A percentile compares a stretch with the other conserved stretches of the same genome.
These are phyloP conservation scores for Sarcodon aspratus DNA, from an alignment of 768 basidiomycete genomes.

Conservation along the genomic window DNA sequence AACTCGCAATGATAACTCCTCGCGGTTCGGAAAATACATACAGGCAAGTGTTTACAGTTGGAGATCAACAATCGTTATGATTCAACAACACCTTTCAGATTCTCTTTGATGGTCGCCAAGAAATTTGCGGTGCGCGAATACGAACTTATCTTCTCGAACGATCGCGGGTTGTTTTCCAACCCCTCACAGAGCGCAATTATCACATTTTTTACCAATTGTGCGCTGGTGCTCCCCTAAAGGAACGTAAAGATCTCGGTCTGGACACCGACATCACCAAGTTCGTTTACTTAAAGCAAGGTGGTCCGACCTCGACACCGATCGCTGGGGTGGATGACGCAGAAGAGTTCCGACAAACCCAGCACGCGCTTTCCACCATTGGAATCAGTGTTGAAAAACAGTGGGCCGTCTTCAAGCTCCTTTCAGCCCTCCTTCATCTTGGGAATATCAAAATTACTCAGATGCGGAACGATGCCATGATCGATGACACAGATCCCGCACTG, in stretches of 20 bases:
- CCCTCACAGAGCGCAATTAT: slow-evolving; percentile 94
- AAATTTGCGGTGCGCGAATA: slow-evolving; percentile 98
- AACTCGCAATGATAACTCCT: slow-evolving; percentile 97
- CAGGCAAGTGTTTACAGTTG: slow-evolving; percentile 51
- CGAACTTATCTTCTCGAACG: slow-evolving; percentile 97
- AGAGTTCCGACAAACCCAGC: slow-evolving; percentile 89
- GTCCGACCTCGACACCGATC: slow-evolving; percentile 78
- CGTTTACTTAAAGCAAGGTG: slow-evolving; percentile 88
- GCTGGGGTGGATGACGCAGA: slow-evolving; percentile 91
- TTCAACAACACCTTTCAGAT: slow-evolving; percentile 44
- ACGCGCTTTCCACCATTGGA: slow-evolving; percentile 92
- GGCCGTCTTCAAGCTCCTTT: slow-evolving; percentile 92
- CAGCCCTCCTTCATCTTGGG: slow-evolving; percentile 92
- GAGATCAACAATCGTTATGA: neutral
- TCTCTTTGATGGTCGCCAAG: slow-evolving; percentile 89
- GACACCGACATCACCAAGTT: slow-evolving; percentile 82
- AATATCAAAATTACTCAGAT: slow-evolving; percentile 85
- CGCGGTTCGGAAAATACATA: slow-evolving; percentile 98
- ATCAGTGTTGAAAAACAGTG: slow-evolving; percentile 97
- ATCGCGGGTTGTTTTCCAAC: slow-evolving; percentile 95
- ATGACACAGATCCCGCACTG: slow-evolving; percentile 74
- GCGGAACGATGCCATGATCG: slow-evolving; percentile 74
- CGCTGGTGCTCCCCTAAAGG: slow-evolving; percentile 89
- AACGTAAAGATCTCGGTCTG: slow-evolving; percentile 89
- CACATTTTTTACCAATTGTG: slow-evolving; percentile 99